Percentiles rank a stretch among this genome's conserved stretches.
Evolutionary conservation across 129 eudicot species (phyloP).

Genomic region (Mikania micrantha): DNA sequence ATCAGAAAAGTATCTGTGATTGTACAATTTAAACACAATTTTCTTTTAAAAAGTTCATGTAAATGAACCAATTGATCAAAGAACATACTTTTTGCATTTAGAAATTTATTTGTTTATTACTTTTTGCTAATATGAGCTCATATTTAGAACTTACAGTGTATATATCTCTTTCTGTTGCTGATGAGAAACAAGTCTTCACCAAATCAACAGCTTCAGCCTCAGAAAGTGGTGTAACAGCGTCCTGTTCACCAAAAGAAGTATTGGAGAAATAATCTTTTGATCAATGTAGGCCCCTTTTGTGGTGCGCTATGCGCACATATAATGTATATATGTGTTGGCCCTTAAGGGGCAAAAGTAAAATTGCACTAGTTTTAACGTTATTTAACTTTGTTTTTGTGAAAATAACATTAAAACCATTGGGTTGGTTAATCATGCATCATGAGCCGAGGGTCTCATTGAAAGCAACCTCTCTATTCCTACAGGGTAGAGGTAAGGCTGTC

Average conservation of each 20-base stretch:
- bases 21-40: background rate
- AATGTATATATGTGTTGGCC: too few species aligned
- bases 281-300: too few species aligned
- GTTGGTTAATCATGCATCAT: too few species aligned
- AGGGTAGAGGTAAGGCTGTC: too few species aligned
- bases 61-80: background rate
- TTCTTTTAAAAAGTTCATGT: background rate
- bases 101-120: background rate
- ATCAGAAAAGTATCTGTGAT: background rate
- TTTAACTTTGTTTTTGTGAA: too few species aligned
- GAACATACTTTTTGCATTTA: background rate
- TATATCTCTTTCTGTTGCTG: slow-evolving; percentile 95
- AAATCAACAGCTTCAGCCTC: slow-evolving; percentile 90
- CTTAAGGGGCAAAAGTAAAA: too few species aligned
- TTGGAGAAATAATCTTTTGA: too few species aligned
- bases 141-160: slow-evolving; percentile 61
- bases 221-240: slow-evolving; percentile 94
- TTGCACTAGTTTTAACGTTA: too few species aligned
- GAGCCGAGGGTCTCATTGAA: too few species aligned
- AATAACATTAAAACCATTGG: too few species aligned
- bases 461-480: too few species aligned
- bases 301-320: too few species aligned
- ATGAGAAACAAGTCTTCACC: slow-evolving; percentile 91
- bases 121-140: background rate
- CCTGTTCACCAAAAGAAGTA: slow-evolving; percentile 40